phyloP scores from a whole-genome alignment of 306 rosid species.

The Fragaria iinumae region DNA sequence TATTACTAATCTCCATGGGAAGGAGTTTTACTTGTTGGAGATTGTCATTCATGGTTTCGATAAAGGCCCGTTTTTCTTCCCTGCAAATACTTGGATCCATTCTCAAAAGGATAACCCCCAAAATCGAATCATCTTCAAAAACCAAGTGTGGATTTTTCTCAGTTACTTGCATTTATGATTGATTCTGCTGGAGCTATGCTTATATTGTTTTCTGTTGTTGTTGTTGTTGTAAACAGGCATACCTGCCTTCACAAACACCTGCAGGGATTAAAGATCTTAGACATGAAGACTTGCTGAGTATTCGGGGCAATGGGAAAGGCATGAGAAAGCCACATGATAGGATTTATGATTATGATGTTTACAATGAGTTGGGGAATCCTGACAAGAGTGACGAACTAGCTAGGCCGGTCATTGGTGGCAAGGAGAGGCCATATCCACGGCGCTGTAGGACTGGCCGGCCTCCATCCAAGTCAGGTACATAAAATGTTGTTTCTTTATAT shows the following conservation, averaged over 20 bases:
- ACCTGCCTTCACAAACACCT: conserved; percentile 83
- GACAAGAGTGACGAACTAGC: conserved; percentile 65
- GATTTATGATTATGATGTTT: conserved; percentile 75
- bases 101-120: conserved; percentile 61
- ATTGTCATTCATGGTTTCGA: conserved; percentile 70
- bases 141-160: conserved; percentile 46
- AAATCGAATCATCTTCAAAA: conserved; percentile 75
- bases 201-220: not conserved
- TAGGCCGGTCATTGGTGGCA: conserved; percentile 64
- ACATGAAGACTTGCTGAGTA: conserved; percentile 61
- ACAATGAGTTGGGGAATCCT: conserved; percentile 91
- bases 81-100: conserved; percentile 89
- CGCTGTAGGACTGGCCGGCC: conserved; percentile 89
- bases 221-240: conserved; percentile 44
- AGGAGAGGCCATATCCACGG: conserved; percentile 80
- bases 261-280: conserved; percentile 78
- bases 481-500: not conserved
- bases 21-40: conserved; percentile 73
- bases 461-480: conserved; percentile 54
- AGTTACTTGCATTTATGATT: not conserved
- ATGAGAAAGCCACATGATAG: conserved; percentile 70
- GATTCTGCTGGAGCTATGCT: not conserved
- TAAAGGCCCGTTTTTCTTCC: conserved; percentile 77
- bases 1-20: conserved; percentile 67
- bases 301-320: conserved; percentile 57